Evolutionary conservation across 805 yeast genomes (phyloP), one percentile per base, ranked within the genome.

Genomic region (Saccharomyces jurei): DNA sequence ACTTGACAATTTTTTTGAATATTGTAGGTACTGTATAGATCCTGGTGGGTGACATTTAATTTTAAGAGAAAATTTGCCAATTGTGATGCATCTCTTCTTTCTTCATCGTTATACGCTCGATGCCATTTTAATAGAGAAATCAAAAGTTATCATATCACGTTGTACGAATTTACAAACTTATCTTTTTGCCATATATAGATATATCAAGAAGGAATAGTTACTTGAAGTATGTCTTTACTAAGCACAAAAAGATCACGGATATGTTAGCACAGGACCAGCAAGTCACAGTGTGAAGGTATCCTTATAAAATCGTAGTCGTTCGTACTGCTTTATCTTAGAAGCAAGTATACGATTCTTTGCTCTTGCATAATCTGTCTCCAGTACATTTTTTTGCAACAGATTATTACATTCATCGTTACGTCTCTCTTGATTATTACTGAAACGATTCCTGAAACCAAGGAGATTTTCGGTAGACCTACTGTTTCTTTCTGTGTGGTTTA

Each of bases 271-370:
- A 29, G 8, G 2, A 1, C 5, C 48, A 50, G n/a, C 25, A 41
- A 14, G 21, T 53, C 56, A 63, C 50, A 64, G 47, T 2, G 66
- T 60, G 50, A 68, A 68, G n/a, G 66, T 51, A 49, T 68, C 70
- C 50, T 59, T 58, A 50, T 57, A 67, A 26, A 59, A 56, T 36
- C 67, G 60, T 17, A 67, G 53, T 13, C 53, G 60, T 49, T 57
- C 59, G 52, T 66, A 68, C 41, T 67, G 60, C 50, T 57, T 55
- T 13, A 66, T 47, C 51, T 67, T 66, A 14, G 54, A 49, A 6
- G 55, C 51, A 10, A 62, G 31, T 27, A 67, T 47, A 4, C 53
- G 59, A 22, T 54, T 57, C 50, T 62, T 67, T 27, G 50, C 56
- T n/a, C 54, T 22, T 8, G 52, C 46, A 48, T 61, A 67, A 17